phyloP scores from a whole-genome alignment of 163 green algal species.

The Scenedesmus sp. region DNA sequence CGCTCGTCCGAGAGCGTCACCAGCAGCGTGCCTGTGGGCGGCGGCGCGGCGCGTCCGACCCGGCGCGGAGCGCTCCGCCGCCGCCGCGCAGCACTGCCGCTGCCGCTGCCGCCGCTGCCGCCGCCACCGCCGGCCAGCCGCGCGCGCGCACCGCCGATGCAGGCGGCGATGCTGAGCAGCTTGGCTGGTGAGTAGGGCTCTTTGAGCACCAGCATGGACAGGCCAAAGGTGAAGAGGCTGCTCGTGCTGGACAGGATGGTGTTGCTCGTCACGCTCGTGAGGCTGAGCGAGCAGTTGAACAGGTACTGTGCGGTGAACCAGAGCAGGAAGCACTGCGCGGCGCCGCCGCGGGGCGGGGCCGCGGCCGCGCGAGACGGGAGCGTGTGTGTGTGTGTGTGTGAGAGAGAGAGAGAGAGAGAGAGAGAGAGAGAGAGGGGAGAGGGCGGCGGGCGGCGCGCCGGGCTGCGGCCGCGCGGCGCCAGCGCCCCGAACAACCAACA shows the following conservation, averaged over 20 bases:
- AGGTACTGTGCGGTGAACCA: slow-evolving; percentile 93
- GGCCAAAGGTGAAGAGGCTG: slow-evolving; percentile 84
- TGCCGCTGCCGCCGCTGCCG: slow-evolving; percentile 2
- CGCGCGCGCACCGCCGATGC: slow-evolving; percentile 52
- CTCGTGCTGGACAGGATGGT: slow-evolving; percentile 92
- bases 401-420: too few relatives aligned
- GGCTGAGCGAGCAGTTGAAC: slow-evolving; percentile 90
- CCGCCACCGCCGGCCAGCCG: not conserved
- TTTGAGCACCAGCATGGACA: slow-evolving; percentile 45
- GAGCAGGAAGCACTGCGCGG: slow-evolving; percentile 51
- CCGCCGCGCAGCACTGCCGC: too few relatives aligned
- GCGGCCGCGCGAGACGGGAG: not conserved
- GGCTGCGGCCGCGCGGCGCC: not conserved
- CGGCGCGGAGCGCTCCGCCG: too few relatives aligned
- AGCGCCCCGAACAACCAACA: not conserved
- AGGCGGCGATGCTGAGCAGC: slow-evolving; percentile 39
- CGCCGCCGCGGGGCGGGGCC: too few relatives aligned
- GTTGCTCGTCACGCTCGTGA: slow-evolving; percentile 95
- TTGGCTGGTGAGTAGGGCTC: slow-evolving; percentile 46
- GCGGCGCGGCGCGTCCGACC: not conserved
- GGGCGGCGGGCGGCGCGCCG: too few relatives aligned
- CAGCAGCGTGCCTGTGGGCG: slow-evolving; percentile 59
- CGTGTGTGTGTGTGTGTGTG: not conserved
- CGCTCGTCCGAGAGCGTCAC: slow-evolving; percentile 72
- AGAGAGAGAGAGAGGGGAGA: too few relatives aligned